Evolutionary conservation across 2,329 filamentous ascomycete genomes (phyloP).

Genomic region (Phyllosticta citriasiana): DNA sequence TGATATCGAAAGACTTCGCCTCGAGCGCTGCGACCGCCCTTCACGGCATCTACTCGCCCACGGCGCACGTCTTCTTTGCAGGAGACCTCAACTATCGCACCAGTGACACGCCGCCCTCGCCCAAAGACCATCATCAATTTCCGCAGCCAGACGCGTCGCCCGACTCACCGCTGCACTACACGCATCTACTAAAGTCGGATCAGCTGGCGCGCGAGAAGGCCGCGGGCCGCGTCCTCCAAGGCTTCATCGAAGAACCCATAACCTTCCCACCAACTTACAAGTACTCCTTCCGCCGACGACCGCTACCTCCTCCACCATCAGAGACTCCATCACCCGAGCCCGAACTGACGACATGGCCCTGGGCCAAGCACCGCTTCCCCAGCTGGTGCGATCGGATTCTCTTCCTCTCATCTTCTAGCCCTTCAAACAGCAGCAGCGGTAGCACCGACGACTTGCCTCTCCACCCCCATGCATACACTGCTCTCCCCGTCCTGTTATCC

Average conservation of each 20-base stretch:
- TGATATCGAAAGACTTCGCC: conserved; percentile 19
- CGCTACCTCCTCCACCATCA: conserved; percentile 29
- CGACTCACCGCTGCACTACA: conserved; percentile 51
- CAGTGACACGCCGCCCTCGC: conserved; percentile 52
- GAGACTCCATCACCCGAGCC: conserved; percentile 11
- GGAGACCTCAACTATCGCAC: conserved; percentile 96
- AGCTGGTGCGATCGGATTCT: conserved; percentile 90
- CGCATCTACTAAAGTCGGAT: conserved; percentile 59
- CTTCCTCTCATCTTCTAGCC: conserved; percentile 41
- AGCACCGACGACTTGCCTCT: conserved; percentile 31
- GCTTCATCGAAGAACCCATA: conserved; percentile 63
- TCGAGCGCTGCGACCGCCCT: conserved; percentile 28
- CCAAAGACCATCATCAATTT: conserved; percentile 40
- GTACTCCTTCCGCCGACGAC: conserved; percentile 44
- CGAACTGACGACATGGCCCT: conserved; percentile 47
- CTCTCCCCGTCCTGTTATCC: conserved; percentile 67
- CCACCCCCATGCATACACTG: conserved; percentile 54
- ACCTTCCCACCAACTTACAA: conserved; percentile 92
- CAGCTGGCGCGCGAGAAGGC: conserved; percentile 66
- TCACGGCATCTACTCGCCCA: conserved; percentile 62
- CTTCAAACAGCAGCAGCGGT: neutral
- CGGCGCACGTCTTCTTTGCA: conserved; percentile 70
- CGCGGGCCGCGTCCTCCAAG: conserved; percentile 64
- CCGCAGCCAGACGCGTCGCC: conserved; percentile 47
- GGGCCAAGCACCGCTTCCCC: conserved; percentile 76